Base-by-base conservation (phyloP, 192 early-diverging fungal species). In the Coemansia sp. region DNA sequence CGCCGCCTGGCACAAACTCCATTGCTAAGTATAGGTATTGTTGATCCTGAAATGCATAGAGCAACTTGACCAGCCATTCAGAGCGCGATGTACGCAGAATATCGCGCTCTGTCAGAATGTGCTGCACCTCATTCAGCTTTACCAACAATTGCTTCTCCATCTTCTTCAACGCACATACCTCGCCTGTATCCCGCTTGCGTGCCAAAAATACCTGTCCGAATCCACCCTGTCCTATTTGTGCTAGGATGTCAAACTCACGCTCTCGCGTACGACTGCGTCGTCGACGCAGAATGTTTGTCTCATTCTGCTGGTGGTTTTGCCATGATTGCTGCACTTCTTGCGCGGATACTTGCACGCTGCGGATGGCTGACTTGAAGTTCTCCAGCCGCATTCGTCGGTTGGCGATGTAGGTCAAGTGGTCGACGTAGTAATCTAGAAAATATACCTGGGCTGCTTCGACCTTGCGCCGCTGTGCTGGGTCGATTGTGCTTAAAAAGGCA, bases 31-130 rank as follows among this genome's bases (percentile, higher is more conserved):
- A 93, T 23, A 93, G 78, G 49, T 83, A 59, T 22, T 88, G 86
- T 18, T 62, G 58, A 72, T 93, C 91, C 56, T 93, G 95, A 67
- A 96, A 96, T 5, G 93, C 89, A 62, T 95, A 96, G 26, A 94
- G 85, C 32, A 96, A 79, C 72, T 91, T 92, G 26, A 96, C 93
- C 26, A 96, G 89, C 93, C 93, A 96, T 19, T 77, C 73, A 7
- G 84, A 85, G 58, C 85, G 67, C 19, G 88, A 83, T 14, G 85
- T 83, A 1, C 88, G 81, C 49, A 93, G 82, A 57, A 93, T 86
- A 54, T 93, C 91, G 28, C 91, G 86, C 62, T 91, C 91, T 10
- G 87, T 90, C 54, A 88, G 60, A 41, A 90, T 88, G 52, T 90
- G 89, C 61, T 87, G 81, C 34, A 85, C 89, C 63, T 92, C 89